Evolutionary conservation across 2,329 filamentous ascomycete genomes (phyloP).

Genomic region (Cladobotryum protrusum): DNA sequence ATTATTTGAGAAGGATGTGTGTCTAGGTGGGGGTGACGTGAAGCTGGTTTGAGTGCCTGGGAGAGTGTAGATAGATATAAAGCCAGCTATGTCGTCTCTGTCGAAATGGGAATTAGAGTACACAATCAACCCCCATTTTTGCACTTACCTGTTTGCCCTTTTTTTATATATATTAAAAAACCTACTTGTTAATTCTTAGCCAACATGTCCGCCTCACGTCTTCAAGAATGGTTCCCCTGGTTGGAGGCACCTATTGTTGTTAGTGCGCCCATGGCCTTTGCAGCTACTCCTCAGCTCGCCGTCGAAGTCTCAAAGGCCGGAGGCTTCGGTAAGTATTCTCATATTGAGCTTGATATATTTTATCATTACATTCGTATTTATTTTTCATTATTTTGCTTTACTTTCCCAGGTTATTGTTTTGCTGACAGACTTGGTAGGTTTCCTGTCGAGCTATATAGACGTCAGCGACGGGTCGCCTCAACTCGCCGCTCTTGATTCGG

Average conservation of each 20-base stretch:
- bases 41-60: too few relatives aligned
- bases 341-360: too few relatives aligned
- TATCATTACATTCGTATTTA: not conserved
- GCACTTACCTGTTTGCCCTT: too few relatives aligned
- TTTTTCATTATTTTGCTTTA: not conserved
- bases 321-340: conserved; percentile 26
- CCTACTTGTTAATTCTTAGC: too few relatives aligned
- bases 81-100: too few relatives aligned
- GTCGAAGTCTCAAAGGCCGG: conserved; percentile 33
- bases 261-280: conserved; percentile 33
- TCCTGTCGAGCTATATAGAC: conserved; percentile 27
- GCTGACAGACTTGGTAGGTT: conserved; percentile 19
- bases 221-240: conserved; percentile 27
- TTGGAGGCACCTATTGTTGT: conserved; percentile 24
- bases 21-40: too few relatives aligned
- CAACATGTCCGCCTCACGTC: conserved; percentile 20
- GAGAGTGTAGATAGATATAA: too few relatives aligned
- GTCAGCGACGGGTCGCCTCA: conserved; percentile 24
- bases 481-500: conserved; percentile 26
- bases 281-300: conserved; percentile 27
- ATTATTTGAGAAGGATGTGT: too few relatives aligned
- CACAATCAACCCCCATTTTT: too few relatives aligned
- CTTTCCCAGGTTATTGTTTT: not conserved
- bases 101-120: too few relatives aligned
- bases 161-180: too few relatives aligned